A percentile compares a stretch with the other conserved stretches of the same genome.
Conservation (phyloP, 371 early-diverging fungal species). For the Blyttiomyces sp. region DNA sequence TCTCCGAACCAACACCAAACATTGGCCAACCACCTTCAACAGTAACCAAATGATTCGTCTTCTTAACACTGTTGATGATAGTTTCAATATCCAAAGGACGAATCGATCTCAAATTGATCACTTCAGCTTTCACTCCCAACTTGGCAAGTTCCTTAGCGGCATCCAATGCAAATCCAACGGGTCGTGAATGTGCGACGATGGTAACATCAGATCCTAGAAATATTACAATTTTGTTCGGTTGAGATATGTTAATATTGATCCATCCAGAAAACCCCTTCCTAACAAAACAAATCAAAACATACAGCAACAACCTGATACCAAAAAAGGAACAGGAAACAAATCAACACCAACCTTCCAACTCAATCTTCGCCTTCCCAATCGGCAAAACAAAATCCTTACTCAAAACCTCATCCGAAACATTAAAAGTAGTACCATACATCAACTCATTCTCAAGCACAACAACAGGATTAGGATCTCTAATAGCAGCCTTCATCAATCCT, state of each 20-base stretch:
- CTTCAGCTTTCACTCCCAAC: conserved; percentile 82
- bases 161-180: conserved; percentile 87
- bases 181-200: conserved; percentile 91
- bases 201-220: conserved; percentile 79
- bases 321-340: neutral
- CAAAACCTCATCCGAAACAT: conserved; percentile 77
- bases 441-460: conserved; percentile 98
- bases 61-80: conserved; percentile 90
- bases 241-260: no score
- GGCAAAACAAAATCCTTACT: conserved; percentile 86
- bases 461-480: conserved; percentile 98
- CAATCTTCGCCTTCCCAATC: conserved; percentile 97
- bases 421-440: conserved; percentile 92
- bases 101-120: conserved; percentile 98
- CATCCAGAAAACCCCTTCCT: conserved; percentile 1
- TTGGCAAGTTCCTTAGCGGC: conserved; percentile 88
- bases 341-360: conserved; percentile 78
- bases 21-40: conserved; percentile 98
- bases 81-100: conserved; percentile 95
- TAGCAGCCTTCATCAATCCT: conserved; percentile 96
- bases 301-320: no score
- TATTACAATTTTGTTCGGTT: neutral
- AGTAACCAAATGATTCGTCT: conserved; percentile 96
- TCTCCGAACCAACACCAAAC: conserved; percentile 97
- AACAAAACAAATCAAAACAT: conserved; percentile 24